Evolutionary conservation across 2,329 filamentous ascomycete genomes (phyloP).

Genomic region (Aureobasidium sp.): DNA sequence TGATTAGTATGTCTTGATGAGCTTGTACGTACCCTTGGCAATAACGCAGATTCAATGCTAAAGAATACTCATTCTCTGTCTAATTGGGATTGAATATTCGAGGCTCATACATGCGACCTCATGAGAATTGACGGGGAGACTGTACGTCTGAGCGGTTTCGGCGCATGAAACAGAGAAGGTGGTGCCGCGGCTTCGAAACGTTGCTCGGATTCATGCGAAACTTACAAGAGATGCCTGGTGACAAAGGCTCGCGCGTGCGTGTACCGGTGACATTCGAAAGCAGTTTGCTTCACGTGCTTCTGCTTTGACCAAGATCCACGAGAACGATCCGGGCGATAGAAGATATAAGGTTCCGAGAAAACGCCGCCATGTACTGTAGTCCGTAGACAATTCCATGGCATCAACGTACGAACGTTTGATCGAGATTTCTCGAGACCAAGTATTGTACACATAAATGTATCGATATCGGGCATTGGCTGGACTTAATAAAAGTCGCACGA

Average conservation of each 20-base stretch:
- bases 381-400: background rate
- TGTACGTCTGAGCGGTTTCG: background rate
- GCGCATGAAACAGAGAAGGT: background rate
- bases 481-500: background rate
- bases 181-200: background rate
- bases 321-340: background rate
- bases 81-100: background rate
- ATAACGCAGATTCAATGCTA: background rate
- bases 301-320: background rate
- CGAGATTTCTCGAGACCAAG: background rate
- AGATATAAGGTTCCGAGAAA: background rate
- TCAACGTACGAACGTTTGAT: background rate
- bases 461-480: too few relatives aligned
- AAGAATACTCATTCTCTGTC: background rate
- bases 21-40: background rate
- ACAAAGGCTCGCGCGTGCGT: background rate
- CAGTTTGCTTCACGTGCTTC: background rate
- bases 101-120: background rate
- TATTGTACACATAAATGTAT: too few relatives aligned
- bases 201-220: background rate
- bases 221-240: background rate
- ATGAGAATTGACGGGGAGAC: background rate
- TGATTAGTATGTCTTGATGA: background rate
- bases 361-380: background rate
- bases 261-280: background rate